A percentile compares a stretch with the other conserved stretches of the same genome.
phyloP scores from a whole-genome alignment of 306 rosid species.

The Dalbergia cultrata region DNA sequence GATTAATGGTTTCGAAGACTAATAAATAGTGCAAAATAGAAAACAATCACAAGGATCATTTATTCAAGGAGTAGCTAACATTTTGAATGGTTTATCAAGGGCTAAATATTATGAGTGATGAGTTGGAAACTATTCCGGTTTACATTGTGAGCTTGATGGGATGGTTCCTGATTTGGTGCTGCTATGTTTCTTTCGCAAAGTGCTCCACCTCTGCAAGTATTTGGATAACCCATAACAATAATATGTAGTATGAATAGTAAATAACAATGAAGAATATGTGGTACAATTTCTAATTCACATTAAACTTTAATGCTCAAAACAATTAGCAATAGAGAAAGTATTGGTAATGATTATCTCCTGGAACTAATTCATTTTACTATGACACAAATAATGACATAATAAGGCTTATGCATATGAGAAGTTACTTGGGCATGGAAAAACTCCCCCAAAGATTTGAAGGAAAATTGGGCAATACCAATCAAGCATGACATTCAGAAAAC shows the following conservation, averaged over 20 bases:
- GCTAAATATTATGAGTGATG: slow-evolving; percentile 68
- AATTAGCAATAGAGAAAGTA: not conserved
- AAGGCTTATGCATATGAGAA: too few species aligned
- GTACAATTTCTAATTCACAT: not conserved
- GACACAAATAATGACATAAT: too few species aligned
- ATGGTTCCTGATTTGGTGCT: slow-evolving; percentile 51
- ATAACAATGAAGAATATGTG: slow-evolving; percentile 4
- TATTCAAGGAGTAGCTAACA: slow-evolving; percentile 48
- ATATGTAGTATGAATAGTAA: slow-evolving; percentile 28
- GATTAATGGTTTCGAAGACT: not conserved
- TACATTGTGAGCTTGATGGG: slow-evolving; percentile 52
- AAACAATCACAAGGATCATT: slow-evolving; percentile 53
- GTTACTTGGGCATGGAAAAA: too few species aligned
- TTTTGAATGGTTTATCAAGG: slow-evolving; percentile 56
- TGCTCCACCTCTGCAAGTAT: slow-evolving; percentile 79
- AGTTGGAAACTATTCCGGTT: slow-evolving; percentile 68
- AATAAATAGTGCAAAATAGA: slow-evolving; percentile 1
- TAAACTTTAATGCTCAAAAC: not conserved
- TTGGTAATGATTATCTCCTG: too few species aligned
- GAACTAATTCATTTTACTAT: too few species aligned
- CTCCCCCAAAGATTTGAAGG: too few species aligned
- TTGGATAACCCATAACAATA: slow-evolving; percentile 41
- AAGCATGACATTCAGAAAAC: too few species aligned
- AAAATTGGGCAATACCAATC: too few species aligned
- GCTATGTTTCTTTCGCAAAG: slow-evolving; percentile 58